Evolutionary conservation across 2,329 filamentous ascomycete genomes (phyloP), one percentile per base, ranked within the genome.

Genomic region (Colletotrichum sp.): DNA sequence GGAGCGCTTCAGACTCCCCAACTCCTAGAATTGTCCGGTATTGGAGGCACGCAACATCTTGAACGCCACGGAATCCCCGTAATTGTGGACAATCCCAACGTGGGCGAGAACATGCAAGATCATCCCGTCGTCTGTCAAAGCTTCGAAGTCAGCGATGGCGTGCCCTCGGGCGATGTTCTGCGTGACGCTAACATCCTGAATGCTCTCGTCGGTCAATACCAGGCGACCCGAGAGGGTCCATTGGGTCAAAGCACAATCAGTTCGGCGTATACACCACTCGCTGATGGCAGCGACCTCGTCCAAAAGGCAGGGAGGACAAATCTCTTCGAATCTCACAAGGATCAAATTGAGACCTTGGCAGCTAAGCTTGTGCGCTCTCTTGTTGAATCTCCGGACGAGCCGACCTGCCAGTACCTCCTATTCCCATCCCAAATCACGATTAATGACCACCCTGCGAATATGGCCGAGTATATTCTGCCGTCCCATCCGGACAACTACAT

Each of bases 401-500:
- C 83, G 2, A 78, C 80, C 12, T 80, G 80, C 71, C 81, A 84
- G 48, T 85, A 84, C 71, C 78, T 86, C 38, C 79, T 82, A 5
- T 83, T 83, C 79, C 84, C 80, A 3, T 79, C 79, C 7, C 83
- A 84, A 65, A 78, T 83, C 43, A 75, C 70, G 72, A 74, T 79
- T 66, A 73, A 70, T 74, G 79, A 81, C 10, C 36, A 61, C 18
- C 72, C 68, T 1, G 79, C 81, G 26, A 80, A 80, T 75, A 80
- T 82, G 76, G 79, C 78, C 10, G 81, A 74, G 60, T 61, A 71
- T 6, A 71, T 74, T 7, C 24, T 74, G 26, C 70, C 82, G 32
- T 78, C 77, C 6, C 78, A 79, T 3, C 83, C 85, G 5, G 83
- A 86, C 73, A 89, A 92, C 78, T 91, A 89, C 80, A 85, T 91